Evolutionary conservation across 768 basidiomycete species (phyloP).

Genomic region (Lentinula edodes): DNA sequence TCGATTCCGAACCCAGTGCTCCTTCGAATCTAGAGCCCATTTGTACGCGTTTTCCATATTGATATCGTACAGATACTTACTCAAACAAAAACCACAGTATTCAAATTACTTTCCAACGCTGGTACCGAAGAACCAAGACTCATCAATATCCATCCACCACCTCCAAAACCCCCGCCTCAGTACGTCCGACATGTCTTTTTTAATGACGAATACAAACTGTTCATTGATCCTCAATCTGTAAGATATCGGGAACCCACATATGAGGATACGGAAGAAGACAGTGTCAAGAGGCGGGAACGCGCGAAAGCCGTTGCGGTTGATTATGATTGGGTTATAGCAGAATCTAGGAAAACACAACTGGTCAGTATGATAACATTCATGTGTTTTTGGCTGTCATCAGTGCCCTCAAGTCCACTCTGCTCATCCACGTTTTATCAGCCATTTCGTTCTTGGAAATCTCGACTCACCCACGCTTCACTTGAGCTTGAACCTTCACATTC

Average conservation of each 20-base stretch:
- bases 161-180: conserved; percentile 1
- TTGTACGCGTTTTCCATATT: not conserved
- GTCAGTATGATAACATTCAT: not conserved
- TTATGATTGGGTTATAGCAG: conserved; percentile 2
- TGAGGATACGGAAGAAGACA: not conserved
- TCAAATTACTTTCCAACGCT: not conserved
- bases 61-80: not conserved
- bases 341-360: not conserved
- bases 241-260: conserved; percentile 3
- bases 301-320: conserved; percentile 2
- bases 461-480: not conserved
- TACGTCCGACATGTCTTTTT: not conserved
- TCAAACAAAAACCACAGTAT: not conserved
- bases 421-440: not conserved
- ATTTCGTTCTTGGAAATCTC: conserved; percentile 1
- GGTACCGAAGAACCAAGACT: not conserved
- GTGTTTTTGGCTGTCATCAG: not conserved
- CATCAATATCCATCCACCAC: not conserved
- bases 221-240: not conserved
- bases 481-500: too few relatives aligned
- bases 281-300: not conserved
- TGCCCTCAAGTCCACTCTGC: too few relatives aligned
- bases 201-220: not conserved
- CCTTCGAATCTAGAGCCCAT: not conserved
- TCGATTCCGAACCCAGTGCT: not conserved